Conservation (phyloP, 2,329 filamentous ascomycete species). For the Aspergillus amoenus region DNA sequence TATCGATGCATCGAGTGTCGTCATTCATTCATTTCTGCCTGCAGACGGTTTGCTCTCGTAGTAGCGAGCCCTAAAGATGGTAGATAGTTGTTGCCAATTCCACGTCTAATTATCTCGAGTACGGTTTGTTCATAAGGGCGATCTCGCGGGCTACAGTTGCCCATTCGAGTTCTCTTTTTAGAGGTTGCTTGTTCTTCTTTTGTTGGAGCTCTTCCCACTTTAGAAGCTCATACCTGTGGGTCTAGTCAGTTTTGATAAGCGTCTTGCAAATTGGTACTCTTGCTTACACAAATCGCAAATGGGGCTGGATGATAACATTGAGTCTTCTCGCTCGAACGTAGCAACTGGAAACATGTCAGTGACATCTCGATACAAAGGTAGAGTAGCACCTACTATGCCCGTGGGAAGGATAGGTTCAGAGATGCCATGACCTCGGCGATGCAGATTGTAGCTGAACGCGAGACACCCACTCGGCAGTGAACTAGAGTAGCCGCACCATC, state of each 20-base stretch:
- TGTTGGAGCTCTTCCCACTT: slow-evolving; percentile 87
- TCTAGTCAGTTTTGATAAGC: slow-evolving; percentile 15
- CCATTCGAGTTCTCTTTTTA: slow-evolving; percentile 87
- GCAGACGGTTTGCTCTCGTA: neutral
- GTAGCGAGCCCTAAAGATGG: neutral
- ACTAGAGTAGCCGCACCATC: slow-evolving; percentile 85
- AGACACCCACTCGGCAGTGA: slow-evolving; percentile 94
- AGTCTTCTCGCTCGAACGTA: slow-evolving; percentile 88
- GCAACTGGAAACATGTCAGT: slow-evolving; percentile 53
- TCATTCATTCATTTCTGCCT: slow-evolving; percentile 10
- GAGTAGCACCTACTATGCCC: slow-evolving; percentile 68
- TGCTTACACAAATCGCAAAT: slow-evolving; percentile 78
- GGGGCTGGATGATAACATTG: slow-evolving; percentile 97
- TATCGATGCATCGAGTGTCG: slow-evolving; percentile 17
- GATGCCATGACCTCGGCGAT: slow-evolving; percentile 97
- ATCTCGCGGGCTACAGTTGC: slow-evolving; percentile 83
- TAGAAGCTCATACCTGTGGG: slow-evolving; percentile 70
- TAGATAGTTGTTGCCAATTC: neutral
- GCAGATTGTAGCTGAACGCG: slow-evolving; percentile 92
- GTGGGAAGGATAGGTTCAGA: slow-evolving; percentile 76
- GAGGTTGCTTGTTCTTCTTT: slow-evolving; percentile 50
- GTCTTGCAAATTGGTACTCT: neutral
- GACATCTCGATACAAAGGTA: neutral
- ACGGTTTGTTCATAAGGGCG: slow-evolving; percentile 92
- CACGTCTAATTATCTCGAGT: slow-evolving; percentile 61